Percentiles rank a stretch among this genome's conserved stretches.
These are phyloP conservation scores for Acanthamoeba castellanii DNA, from an alignment of 208 protist genomes.

Conservation along the genomic window DNA sequence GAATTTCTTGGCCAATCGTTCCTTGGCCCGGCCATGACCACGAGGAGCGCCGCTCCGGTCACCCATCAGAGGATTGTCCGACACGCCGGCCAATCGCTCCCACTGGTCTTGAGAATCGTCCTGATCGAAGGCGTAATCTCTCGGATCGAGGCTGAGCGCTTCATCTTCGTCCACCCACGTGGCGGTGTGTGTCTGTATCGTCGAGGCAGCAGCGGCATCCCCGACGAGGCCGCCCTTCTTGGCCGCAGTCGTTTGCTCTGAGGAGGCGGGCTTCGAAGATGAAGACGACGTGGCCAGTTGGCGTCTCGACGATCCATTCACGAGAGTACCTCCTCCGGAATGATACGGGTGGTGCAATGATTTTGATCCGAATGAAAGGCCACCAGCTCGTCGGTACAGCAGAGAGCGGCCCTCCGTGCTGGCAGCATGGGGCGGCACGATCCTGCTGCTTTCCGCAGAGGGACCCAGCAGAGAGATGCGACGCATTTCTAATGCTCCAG, in stretches of 20 bases:
- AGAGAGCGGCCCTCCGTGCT: too few species aligned
- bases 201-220: not conserved
- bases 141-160: conserved; percentile 5
- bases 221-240: not conserved
- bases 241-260: not conserved
- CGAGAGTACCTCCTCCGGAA: not conserved
- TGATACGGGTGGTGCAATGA: too few species aligned
- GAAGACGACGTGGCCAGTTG: not conserved
- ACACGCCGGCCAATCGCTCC: not conserved
- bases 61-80: not conserved
- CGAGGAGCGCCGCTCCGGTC: not conserved
- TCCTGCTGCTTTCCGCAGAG: not conserved
- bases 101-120: not conserved
- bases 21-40: not conserved
- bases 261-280: too few species aligned
- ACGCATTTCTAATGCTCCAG: not conserved
- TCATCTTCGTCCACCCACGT: not conserved
- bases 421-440: not conserved
- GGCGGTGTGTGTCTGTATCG: not conserved
- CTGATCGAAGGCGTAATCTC: not conserved
- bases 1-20: conserved; percentile 32
- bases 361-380: too few species aligned
- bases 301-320: not conserved
- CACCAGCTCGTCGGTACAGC: not conserved
- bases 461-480: not conserved